Conservation (phyloP, 1,284 basidiomycete species). For the Irpex lacteus region DNA sequence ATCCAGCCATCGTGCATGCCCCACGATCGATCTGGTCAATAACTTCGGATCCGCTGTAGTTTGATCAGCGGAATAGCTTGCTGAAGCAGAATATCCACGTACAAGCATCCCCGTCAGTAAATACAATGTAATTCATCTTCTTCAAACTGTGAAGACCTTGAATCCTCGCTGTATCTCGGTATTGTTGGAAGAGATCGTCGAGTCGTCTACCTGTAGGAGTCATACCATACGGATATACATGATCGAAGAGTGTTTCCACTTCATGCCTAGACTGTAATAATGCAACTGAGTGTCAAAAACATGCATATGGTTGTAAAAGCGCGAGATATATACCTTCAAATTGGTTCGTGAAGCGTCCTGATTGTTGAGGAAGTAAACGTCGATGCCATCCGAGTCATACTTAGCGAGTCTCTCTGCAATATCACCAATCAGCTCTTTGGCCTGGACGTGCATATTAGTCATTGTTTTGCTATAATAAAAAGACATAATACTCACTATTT, state of each 20-base stretch:
- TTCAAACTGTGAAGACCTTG: slow-evolving; percentile 34
- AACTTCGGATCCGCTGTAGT: slow-evolving; percentile 44
- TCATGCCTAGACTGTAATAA: slow-evolving; percentile 24
- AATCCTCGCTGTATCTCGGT: slow-evolving; percentile 19
- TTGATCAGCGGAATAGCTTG: background rate
- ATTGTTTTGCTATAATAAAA: background rate
- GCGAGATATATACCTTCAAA: slow-evolving; percentile 31
- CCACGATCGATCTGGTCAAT: slow-evolving; percentile 44
- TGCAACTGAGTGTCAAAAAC: background rate
- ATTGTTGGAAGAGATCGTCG: slow-evolving; percentile 42
- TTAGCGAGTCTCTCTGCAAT: slow-evolving; percentile 40
- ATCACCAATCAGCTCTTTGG: slow-evolving; percentile 38
- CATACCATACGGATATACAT: slow-evolving; percentile 39
- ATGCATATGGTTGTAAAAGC: background rate
- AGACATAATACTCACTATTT: slow-evolving; percentile 8
- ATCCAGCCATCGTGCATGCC: slow-evolving; percentile 48
- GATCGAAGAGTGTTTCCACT: slow-evolving; percentile 41
- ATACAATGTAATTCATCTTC: slow-evolving; percentile 57
- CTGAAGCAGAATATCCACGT: slow-evolving; percentile 18
- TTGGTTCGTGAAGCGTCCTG: slow-evolving; percentile 19
- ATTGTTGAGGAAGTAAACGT: slow-evolving; percentile 47
- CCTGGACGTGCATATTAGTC: slow-evolving; percentile 25
- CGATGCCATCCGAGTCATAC: slow-evolving; percentile 50
- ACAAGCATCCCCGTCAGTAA: slow-evolving; percentile 64
- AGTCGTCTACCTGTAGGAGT: slow-evolving; percentile 52